Evolutionary conservation across 257 asterid species (phyloP).

Genomic region (Galeopsis tetrahit): DNA sequence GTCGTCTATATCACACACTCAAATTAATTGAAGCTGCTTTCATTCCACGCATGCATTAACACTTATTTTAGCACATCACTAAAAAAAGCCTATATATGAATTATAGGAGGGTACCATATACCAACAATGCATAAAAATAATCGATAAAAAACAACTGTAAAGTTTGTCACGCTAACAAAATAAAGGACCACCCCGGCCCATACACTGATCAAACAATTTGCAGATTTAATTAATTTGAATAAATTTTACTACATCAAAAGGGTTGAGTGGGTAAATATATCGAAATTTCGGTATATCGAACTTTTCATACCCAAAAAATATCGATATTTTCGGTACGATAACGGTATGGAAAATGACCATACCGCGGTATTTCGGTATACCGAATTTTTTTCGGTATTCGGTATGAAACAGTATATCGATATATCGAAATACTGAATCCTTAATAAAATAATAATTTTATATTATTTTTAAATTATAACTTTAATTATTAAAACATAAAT

Average conservation of each 20-base stretch:
- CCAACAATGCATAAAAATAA: neutral
- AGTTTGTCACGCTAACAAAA: neutral
- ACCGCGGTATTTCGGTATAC: no score
- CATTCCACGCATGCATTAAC: neutral
- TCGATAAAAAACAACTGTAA: neutral
- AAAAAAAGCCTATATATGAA: neutral
- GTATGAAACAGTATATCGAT: no score
- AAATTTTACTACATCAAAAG: neutral
- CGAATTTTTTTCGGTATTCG: no score
- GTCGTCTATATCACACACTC: neutral
- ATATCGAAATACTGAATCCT: no score
- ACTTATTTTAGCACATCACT: neutral
- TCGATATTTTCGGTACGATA: no score
- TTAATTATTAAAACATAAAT: no score
- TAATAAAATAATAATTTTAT: no score
- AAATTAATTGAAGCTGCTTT: neutral
- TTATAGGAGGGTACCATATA: neutral
- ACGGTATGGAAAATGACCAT: no score
- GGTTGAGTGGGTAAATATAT: no score
- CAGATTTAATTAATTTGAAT: neutral
- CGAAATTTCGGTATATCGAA: no score
- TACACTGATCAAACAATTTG: neutral
- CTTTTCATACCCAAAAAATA: no score
- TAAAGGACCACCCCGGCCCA: conserved; percentile 11
- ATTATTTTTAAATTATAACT: no score